Evolutionary conservation across 805 yeast genomes (phyloP).

Genomic region (Cyberlindnera suaveolens): DNA sequence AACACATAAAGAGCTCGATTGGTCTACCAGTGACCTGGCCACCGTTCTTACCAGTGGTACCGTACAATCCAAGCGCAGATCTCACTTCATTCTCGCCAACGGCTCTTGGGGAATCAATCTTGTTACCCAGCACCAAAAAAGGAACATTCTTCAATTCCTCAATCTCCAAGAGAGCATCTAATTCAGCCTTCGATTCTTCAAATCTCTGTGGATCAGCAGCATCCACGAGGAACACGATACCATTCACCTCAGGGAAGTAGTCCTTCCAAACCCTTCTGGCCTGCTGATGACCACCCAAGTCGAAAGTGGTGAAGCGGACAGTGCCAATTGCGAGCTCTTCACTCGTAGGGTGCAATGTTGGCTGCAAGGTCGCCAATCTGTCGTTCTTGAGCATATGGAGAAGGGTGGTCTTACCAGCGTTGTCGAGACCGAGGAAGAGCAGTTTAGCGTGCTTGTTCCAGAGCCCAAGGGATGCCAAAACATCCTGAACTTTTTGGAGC

Average conservation of each 20-base stretch:
- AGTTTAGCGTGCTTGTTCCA: constrained; percentile 96
- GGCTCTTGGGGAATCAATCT: constrained; percentile 90
- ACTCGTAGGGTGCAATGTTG: constrained; percentile 97
- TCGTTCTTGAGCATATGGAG: constrained; percentile 88
- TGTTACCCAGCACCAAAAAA: constrained; percentile 90
- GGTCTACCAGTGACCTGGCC: constrained; percentile 75
- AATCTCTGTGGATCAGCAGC: constrained; percentile 96
- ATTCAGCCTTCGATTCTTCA: constrained; percentile 89
- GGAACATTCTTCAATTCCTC: constrained; percentile 90
- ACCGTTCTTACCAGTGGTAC: constrained; percentile 86
- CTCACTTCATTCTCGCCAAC: constrained; percentile 93
- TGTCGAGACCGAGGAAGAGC: constrained; percentile 92
- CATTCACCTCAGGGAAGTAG: constrained; percentile 98
- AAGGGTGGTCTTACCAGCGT: constrained; percentile 94
- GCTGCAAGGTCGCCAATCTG: constrained; percentile 95
- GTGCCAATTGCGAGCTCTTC: constrained; percentile 97
- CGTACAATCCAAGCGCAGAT: constrained; percentile 79
- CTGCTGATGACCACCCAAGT: constrained; percentile 97
- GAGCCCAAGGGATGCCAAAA: constrained; percentile 71
- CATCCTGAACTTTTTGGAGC: constrained; percentile 34
- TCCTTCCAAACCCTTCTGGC: constrained; percentile 99
- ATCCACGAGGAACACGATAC: constrained; percentile 93
- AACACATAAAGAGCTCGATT: constrained; percentile 93
- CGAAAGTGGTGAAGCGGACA: constrained; percentile 95
- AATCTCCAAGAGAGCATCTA: constrained; percentile 87